These are phyloP conservation scores for Backusella luteola DNA, from an alignment of 192 early-diverging fungal species.

Conservation along the genomic window DNA sequence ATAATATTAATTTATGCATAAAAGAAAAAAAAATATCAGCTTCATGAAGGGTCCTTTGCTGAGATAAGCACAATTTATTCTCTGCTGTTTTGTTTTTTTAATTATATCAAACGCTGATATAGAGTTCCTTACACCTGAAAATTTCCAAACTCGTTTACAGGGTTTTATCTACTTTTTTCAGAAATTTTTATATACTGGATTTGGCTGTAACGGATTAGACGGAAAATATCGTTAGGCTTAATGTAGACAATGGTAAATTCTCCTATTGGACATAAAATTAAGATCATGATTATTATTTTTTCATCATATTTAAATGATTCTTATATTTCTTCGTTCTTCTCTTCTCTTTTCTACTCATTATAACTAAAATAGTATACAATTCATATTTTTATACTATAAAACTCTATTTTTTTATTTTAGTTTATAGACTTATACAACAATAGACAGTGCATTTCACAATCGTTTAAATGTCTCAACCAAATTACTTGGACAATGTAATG, in stretches of 20 bases:
- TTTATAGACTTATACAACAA: background rate
- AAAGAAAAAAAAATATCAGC: too few species aligned
- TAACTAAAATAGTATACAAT: background rate
- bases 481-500: conserved; percentile 19
- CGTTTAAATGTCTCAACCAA: conserved; percentile 2
- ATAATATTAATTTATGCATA: too few species aligned
- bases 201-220: background rate
- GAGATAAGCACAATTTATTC: too few species aligned
- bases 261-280: background rate
- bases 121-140: too few species aligned
- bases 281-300: background rate
- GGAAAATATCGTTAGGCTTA: background rate
- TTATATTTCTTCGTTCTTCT: background rate
- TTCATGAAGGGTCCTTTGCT: too few species aligned
- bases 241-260: conserved; percentile 2
- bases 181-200: background rate
- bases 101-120: too few species aligned
- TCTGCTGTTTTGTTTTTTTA: too few species aligned
- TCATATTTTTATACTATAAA: background rate
- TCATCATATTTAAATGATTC: background rate
- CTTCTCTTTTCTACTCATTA: background rate
- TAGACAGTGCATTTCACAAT: background rate
- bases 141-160: background rate
- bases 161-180: background rate
- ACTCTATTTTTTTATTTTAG: background rate